These are phyloP conservation scores for Simmondsia chinensis DNA, from an alignment of 148 eudicot species.

Conservation along the genomic window DNA sequence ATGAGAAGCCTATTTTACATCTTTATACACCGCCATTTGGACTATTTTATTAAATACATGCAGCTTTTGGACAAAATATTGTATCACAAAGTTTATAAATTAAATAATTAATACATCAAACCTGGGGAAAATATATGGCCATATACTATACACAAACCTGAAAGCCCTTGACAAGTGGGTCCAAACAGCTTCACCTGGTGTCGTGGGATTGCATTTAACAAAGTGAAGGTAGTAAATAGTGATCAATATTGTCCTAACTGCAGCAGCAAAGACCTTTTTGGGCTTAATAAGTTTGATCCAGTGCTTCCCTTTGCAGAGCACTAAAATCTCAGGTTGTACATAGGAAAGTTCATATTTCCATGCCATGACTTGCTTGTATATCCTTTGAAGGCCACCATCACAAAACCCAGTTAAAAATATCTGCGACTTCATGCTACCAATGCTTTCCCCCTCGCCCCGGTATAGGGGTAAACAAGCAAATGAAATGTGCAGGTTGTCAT, in stretches of 20 bases:
- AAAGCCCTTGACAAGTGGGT: slow-evolving; percentile 33
- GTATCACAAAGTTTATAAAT: no score
- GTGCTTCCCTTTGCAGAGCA: slow-evolving; percentile 39
- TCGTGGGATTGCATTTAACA: slow-evolving; percentile 38
- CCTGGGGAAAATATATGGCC: no score
- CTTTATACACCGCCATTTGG: no score
- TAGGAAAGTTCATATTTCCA: slow-evolving; percentile 65
- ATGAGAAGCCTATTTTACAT: no score
- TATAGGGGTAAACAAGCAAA: slow-evolving; percentile 49
- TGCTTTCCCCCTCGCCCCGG: slow-evolving; percentile 18
- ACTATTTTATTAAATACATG: no score
- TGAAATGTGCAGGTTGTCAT: slow-evolving; percentile 29
- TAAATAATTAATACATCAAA: no score
- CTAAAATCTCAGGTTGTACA: slow-evolving; percentile 45
- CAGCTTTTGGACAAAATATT: no score
- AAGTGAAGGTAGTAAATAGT: slow-evolving; percentile 61
- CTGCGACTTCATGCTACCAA: slow-evolving; percentile 5
- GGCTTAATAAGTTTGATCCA: slow-evolving; percentile 65
- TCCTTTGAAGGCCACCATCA: slow-evolving; percentile 29
- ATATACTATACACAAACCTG: no score
- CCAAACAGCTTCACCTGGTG: slow-evolving; percentile 34
- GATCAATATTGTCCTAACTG: slow-evolving; percentile 29
- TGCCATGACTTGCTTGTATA: slow-evolving; percentile 50
- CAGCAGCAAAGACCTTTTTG: slow-evolving; percentile 31
- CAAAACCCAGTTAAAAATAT: slow-evolving; percentile 35